phyloP scores from a whole-genome alignment of 2,329 filamentous ascomycete genomes.

The Alternaria solani region DNA sequence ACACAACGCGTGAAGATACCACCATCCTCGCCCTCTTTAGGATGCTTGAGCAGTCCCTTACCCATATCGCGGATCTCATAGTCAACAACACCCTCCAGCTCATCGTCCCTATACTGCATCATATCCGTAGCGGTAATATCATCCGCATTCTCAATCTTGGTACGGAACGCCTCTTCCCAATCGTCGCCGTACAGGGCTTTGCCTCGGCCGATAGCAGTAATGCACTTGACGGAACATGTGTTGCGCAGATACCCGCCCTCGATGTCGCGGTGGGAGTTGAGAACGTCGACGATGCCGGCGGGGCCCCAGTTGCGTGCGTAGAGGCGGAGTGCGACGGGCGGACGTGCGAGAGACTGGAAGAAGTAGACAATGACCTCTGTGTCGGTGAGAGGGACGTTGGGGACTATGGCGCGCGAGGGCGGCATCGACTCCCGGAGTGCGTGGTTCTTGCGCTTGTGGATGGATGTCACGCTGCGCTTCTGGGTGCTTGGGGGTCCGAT shows the following conservation, averaged over 20 bases:
- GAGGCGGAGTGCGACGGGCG: constrained; percentile 36
- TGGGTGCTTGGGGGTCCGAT: constrained; percentile 19
- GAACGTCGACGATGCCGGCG: constrained; percentile 21
- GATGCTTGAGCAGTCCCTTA: constrained; percentile 28
- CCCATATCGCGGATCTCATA: constrained; percentile 26
- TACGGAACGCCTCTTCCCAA: constrained; percentile 21
- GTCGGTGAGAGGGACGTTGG: constrained; percentile 38
- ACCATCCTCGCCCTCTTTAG: constrained; percentile 11
- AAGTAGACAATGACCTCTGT: constrained; percentile 44
- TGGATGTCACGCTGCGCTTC: constrained; percentile 12
- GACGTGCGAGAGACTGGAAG: constrained; percentile 37
- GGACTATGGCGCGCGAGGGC: constrained; percentile 21
- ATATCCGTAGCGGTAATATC: constrained; percentile 33
- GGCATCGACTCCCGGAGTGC: constrained; percentile 30
- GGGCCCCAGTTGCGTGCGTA: constrained; percentile 39
- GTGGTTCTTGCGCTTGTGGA: constrained; percentile 32
- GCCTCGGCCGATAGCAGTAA: constrained; percentile 32
- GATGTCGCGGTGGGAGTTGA: constrained; percentile 37
- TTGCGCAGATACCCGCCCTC: constrained; percentile 40
- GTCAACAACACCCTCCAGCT: constrained; percentile 15
- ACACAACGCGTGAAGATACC: constrained; percentile 43
- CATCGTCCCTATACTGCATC: constrained; percentile 17
- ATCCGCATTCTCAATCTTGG: constrained; percentile 13
- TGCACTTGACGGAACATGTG: constrained; percentile 42
- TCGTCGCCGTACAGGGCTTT: constrained; percentile 18